phyloP scores from a whole-genome alignment of 345 rosid genomes.

The Adansonia digitata region DNA sequence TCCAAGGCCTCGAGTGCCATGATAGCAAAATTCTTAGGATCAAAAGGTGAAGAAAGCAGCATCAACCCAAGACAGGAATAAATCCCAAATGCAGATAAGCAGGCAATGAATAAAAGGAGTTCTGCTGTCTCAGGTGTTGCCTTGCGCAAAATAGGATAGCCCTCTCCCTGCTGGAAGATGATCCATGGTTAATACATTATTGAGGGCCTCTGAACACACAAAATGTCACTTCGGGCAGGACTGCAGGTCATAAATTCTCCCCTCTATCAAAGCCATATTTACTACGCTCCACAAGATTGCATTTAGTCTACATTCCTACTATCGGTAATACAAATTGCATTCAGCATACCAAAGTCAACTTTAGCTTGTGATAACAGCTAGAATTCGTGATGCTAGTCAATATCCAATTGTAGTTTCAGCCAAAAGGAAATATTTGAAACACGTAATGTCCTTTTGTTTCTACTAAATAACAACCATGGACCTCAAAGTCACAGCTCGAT shows the following conservation, averaged over 20 bases:
- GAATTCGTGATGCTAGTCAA: background rate
- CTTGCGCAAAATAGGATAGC: constrained; percentile 41
- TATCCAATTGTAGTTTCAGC: background rate
- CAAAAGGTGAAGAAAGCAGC: constrained; percentile 31
- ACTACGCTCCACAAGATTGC: background rate
- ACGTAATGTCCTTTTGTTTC: background rate
- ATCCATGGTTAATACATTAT: constrained; percentile 46
- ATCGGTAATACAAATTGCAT: background rate
- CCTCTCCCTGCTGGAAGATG: constrained; percentile 59
- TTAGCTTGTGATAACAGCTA: background rate
- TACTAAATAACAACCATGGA: background rate
- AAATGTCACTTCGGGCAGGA: constrained; percentile 27
- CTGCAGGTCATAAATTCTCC: constrained; percentile 7
- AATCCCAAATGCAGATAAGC: constrained; percentile 31
- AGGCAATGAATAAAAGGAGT: constrained; percentile 21
- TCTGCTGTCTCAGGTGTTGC: constrained; percentile 54
- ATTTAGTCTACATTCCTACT: background rate
- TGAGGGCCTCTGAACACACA: constrained; percentile 29
- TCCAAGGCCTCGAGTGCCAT: constrained; percentile 38
- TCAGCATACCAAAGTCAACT: background rate
- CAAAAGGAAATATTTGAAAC: background rate
- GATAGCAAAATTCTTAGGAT: constrained; percentile 25
- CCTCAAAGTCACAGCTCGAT: background rate
- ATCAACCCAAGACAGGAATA: constrained; percentile 51
- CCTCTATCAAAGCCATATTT: constrained; percentile 16